A percentile compares a stretch with the other conserved stretches of the same genome.
Conservation (phyloP, 2,329 filamentous ascomycete species). For the Curvularia spicifera region DNA sequence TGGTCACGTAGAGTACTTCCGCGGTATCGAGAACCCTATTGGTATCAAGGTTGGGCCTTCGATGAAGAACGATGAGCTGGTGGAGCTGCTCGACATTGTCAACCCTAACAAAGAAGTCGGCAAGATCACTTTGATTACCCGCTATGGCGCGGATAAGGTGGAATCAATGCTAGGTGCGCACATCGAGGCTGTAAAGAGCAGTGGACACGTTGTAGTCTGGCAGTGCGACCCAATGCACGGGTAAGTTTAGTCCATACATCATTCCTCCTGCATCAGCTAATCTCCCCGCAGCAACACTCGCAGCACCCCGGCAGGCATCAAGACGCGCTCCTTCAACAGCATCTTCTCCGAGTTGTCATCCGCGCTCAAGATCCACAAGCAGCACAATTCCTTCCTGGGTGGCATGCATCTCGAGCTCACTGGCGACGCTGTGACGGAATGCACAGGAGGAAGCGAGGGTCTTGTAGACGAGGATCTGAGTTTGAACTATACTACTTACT, state of each 20-base stretch:
- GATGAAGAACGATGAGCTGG: constrained; percentile 77
- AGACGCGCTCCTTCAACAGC: constrained; percentile 89
- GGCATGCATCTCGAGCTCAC: constrained; percentile 96
- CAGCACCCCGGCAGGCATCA: constrained; percentile 76
- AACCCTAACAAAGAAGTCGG: constrained; percentile 84
- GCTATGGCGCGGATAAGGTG: constrained; percentile 85
- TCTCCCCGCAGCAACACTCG: constrained; percentile 60
- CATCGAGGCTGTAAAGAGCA: constrained; percentile 85
- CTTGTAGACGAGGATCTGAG: constrained; percentile 87
- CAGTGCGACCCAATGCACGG: constrained; percentile 99
- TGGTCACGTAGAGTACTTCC: constrained; percentile 96
- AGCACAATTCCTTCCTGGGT: constrained; percentile 83
- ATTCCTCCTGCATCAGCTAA: constrained; percentile 16
- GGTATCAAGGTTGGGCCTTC: constrained; percentile 95
- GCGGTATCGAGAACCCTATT: constrained; percentile 93
- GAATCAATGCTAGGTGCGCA: constrained; percentile 77
- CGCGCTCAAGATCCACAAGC: constrained; percentile 82
- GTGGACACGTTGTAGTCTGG: constrained; percentile 83
- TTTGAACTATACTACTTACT: constrained; percentile 93
- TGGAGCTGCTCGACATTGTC: constrained; percentile 79
- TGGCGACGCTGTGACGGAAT: constrained; percentile 95
- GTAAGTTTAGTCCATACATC: constrained; percentile 33
- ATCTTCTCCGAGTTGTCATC: constrained; percentile 87
- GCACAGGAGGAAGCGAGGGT: constrained; percentile 85
- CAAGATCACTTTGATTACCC: constrained; percentile 94